Conservation (phyloP, 2,329 filamentous ascomycete genomes). For the Penicillium rolfsii region DNA sequence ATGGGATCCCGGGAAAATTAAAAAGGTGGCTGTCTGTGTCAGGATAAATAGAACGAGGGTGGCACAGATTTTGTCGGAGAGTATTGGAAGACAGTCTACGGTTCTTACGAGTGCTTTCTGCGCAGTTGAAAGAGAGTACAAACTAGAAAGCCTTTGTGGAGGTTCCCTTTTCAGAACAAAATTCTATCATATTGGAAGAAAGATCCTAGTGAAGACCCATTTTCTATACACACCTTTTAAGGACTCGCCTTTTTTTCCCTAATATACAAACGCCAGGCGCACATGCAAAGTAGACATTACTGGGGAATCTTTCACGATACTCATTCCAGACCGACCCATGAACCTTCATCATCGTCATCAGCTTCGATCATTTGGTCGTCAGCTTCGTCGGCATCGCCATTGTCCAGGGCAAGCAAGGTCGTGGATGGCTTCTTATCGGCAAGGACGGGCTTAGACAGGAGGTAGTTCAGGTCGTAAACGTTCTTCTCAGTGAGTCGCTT, state of each 20-base stretch:
- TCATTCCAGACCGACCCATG: conserved; percentile 60
- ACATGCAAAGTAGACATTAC: conserved; percentile 36
- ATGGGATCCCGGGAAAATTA: conserved; percentile 3
- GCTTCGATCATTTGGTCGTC: conserved; percentile 37
- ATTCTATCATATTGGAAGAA: neutral
- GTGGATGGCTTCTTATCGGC: conserved; percentile 34
- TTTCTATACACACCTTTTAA: conserved; percentile 27
- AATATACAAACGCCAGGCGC: conserved; percentile 30
- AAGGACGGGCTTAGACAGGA: conserved; percentile 60
- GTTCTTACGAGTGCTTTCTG: no score
- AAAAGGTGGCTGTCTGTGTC: conserved; percentile 1
- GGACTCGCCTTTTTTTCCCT: conserved; percentile 12
- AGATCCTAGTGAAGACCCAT: neutral
- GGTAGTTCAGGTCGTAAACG: conserved; percentile 83
- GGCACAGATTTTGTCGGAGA: conserved; percentile 24
- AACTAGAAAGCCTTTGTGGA: neutral
- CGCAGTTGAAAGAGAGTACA: neutral
- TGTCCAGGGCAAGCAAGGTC: conserved; percentile 38
- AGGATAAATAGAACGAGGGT: conserved; percentile 16
- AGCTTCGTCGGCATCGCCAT: conserved; percentile 26
- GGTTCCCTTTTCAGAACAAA: neutral
- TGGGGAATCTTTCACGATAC: conserved; percentile 14
- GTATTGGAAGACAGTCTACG: conserved; percentile 11
- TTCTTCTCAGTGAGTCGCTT: conserved; percentile 85
- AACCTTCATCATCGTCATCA: conserved; percentile 53